Evolutionary conservation across 257 asterid genomes (phyloP), one percentile per base, ranked within the genome.

Genomic region (Solanum peruvianum): DNA sequence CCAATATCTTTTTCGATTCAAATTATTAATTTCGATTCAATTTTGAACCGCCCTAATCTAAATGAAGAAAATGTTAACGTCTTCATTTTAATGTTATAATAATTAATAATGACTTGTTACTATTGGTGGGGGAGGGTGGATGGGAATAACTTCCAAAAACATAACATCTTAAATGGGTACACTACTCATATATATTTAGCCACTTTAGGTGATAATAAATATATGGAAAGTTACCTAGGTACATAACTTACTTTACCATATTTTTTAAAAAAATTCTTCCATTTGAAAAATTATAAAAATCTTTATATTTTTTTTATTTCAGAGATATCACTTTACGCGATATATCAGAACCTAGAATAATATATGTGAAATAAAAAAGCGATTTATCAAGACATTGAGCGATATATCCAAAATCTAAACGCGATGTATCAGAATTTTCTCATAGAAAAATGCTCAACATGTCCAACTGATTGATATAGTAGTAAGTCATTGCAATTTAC

Each of bases 311-410:
- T 52, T 0, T 4, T 52, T 18, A 18, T 52, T 10, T 52, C 11
- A 0, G 11, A 18, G 2, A 52, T 4, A 52, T 52, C n/a, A 52
- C 11, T 52, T 16, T 18, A 52, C 11, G 4, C 62, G 23, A 18
- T 52, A 9, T 52, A 52, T 52, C n/a, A 18, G n/a, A 2, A 52
- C 11, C 0, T 18, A 9, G 0, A 52, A 23, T 52, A 9, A 52
- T 18, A 23, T 52, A 6, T 52, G 1, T 18, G 10, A 3, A 52
- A 52, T 0, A 1, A 9, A 16, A 1, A 52, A 9, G 23, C 1
- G 23, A 52, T 6, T 0, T 6, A 52, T 52, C 4, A 3, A 16
- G 23, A 52, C 23, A 1, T 52, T 52, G 10, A 52, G 2, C 3
- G 62, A 52, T 52, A 9, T 52, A 52, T 52, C 0, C 1, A 9